These are phyloP conservation scores for Bipolaris sorokiniana DNA, from an alignment of 2,329 filamentous ascomycete genomes.

Conservation along the genomic window DNA sequence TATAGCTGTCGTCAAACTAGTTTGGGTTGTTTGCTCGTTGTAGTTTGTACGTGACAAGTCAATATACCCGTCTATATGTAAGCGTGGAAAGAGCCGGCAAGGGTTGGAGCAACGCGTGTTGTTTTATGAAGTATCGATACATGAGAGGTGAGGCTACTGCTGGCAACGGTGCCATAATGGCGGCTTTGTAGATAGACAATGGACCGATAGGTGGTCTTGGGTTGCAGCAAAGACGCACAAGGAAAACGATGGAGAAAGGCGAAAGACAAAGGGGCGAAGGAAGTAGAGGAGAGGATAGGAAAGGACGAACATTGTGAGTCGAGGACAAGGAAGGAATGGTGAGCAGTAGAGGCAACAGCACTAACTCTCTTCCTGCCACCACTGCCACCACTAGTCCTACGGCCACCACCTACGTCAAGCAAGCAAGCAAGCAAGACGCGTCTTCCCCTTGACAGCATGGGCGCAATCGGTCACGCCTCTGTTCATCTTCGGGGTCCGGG, in stretches of 20 bases:
- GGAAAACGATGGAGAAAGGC: neutral
- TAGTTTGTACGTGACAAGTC: neutral
- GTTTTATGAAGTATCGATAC: neutral
- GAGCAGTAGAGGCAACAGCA: neutral
- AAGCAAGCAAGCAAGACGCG: conserved; percentile 1
- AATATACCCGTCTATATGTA: neutral
- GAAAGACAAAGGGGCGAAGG: neutral
- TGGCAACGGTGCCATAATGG: neutral
- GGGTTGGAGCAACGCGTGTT: neutral
- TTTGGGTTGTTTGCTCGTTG: neutral
- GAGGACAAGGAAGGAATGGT: conserved; percentile 3
- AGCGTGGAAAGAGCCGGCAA: neutral
- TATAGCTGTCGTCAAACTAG: neutral
- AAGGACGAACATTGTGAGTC: neutral
- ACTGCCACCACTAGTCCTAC: neutral
- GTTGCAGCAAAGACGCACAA: neutral
- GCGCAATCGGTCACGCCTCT: conserved; percentile 10
- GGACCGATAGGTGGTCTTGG: neutral
- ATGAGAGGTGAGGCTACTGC: neutral
- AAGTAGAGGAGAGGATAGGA: conserved; percentile 1
- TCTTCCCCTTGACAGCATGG: conserved; percentile 6
- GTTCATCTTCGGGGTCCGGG: conserved; percentile 8
- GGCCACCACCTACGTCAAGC: conserved; percentile 13
- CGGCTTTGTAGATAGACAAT: neutral
- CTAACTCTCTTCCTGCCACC: neutral